These are phyloP conservation scores for Cercospora brassicicola DNA, from an alignment of 2,329 filamentous ascomycete species.

Conservation along the genomic window DNA sequence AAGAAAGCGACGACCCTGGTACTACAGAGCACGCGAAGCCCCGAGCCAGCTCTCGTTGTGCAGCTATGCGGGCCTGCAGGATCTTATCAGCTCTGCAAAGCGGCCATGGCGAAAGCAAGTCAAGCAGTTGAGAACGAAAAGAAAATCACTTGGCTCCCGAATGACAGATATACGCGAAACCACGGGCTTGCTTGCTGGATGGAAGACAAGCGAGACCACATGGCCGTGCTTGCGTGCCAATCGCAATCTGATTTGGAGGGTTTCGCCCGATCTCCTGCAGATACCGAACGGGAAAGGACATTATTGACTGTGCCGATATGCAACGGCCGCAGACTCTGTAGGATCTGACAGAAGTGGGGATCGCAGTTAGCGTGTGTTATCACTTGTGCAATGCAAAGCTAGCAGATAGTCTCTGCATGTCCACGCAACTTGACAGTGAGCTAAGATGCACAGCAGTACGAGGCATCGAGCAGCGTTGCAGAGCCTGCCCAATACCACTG, in stretches of 20 bases:
- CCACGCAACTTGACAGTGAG: background rate
- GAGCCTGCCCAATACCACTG: background rate
- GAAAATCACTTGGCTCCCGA: background rate
- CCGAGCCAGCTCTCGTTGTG: conserved; percentile 11
- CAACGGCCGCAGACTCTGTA: background rate
- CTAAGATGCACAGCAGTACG: background rate
- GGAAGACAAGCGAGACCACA: conserved; percentile 7
- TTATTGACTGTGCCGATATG: background rate
- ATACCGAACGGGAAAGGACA: background rate
- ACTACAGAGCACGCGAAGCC: conserved; percentile 11
- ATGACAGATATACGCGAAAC: conserved; percentile 13
- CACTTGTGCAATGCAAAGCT: background rate
- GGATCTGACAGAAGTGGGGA: background rate
- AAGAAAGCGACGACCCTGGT: conserved; percentile 15
- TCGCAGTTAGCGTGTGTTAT: background rate
- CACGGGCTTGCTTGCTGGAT: conserved; percentile 1
- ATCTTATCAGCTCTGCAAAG: conserved; percentile 6
- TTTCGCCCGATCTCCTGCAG: background rate
- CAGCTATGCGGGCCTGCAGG: background rate
- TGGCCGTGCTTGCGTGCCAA: conserved; percentile 10
- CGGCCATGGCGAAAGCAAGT: conserved; percentile 1
- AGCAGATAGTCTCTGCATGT: background rate
- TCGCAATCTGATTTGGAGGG: conserved; percentile 6
- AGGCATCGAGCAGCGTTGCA: background rate
- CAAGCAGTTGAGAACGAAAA: background rate